phyloP scores from a whole-genome alignment of 2,329 filamentous ascomycete species.

The Colletotrichum trifolii region DNA sequence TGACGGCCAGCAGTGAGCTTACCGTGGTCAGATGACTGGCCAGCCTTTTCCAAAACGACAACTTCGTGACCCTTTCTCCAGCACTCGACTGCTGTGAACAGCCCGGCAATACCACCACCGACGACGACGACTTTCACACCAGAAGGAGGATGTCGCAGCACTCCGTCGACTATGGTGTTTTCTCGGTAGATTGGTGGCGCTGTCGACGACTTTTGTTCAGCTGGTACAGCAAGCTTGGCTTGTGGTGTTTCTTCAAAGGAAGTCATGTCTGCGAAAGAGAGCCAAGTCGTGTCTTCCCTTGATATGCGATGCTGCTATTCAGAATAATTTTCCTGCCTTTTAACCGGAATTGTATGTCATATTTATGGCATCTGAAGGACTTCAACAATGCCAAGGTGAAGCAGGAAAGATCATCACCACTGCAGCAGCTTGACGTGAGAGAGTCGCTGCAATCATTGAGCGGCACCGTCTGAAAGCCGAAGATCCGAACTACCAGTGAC shows the following conservation, averaged over 20 bases:
- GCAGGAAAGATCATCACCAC: too few relatives aligned
- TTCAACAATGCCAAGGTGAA: too few relatives aligned
- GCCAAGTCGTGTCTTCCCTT: background rate
- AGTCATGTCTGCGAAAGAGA: background rate
- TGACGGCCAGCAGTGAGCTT: background rate
- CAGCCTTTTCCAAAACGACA: conserved; percentile 30
- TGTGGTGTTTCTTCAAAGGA: background rate
- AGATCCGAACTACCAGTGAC: too few relatives aligned
- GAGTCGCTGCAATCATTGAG: too few relatives aligned
- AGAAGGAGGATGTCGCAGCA: conserved; percentile 7
- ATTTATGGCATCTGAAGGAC: too few relatives aligned
- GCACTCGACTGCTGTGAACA: conserved; percentile 35
- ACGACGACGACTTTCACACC: conserved; percentile 28
- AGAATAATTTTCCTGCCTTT: background rate
- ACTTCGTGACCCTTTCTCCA: conserved; percentile 37
- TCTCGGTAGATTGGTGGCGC: background rate
- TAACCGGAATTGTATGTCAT: too few relatives aligned
- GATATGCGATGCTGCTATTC: background rate
- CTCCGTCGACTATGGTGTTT: background rate
- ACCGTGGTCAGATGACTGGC: background rate
- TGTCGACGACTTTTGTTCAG: background rate
- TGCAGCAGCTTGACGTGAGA: too few relatives aligned
- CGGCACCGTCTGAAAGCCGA: too few relatives aligned
- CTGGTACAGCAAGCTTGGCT: background rate
- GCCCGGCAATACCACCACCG: conserved; percentile 33